Evolutionary conservation across 805 yeast genomes (phyloP), one percentile per base, ranked within the genome.

Genomic region (Nakazawaea laoshanensis): DNA sequence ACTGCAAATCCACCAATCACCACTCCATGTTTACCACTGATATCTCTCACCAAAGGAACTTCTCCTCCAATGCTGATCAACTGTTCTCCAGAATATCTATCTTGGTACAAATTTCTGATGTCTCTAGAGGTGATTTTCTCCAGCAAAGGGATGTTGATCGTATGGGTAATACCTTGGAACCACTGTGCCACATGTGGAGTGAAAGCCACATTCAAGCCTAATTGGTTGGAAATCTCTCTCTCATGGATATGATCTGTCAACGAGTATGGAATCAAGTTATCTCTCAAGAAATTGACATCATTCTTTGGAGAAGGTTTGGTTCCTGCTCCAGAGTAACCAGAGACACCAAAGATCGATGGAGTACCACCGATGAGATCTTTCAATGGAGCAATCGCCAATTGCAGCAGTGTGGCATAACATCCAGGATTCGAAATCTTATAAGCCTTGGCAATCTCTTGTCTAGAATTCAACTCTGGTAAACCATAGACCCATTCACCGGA

Each of bases 251-350:
- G 99, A 55, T 89, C 96, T 9, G 98, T 92, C 49, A 92, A 68
- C 4, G 96, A 77, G 63, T 92, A 92, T 37, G 99, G 97, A 49
- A 92, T 84, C 53, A 92, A 64, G 61, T 92, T 92, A 61, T 92
- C 74, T 40, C 63, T 59, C 53, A 92, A 67, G 50, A 77, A 66
- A 38, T 75, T 67, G 31, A 81, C 63, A 54, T 92, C 96, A 53
- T 92, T 92, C 64, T 88, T 87, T 41, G 95, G 95, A 10, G 95
- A 84, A 38, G 98, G 98, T 62, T 94, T 92, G 24, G 99, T 88
- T 44, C 99, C 99, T 8, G 98, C 98, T 39, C 99, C 99, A 9
- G 98, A 92, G 57, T 89, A 92, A 31, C 99, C 99, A 30, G 96
- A 85, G 21, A 92, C 92, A 52, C 98, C 98, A 53, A 92, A 92